These are phyloP conservation scores for Begonia peltatifolia DNA, from an alignment of 306 rosid genomes.

Conservation along the genomic window DNA sequence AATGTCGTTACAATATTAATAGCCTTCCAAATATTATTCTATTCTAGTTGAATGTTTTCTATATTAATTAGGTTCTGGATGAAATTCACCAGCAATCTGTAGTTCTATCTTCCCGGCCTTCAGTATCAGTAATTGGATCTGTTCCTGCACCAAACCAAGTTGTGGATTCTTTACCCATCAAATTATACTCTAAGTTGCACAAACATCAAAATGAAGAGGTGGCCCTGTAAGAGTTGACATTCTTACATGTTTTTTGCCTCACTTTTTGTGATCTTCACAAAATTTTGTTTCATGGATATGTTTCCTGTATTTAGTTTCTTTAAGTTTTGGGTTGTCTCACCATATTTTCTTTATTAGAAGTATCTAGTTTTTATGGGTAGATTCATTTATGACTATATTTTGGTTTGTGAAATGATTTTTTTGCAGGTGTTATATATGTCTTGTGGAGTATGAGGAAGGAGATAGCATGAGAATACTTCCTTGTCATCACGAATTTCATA, in stretches of 20 bases:
- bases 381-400: neutral
- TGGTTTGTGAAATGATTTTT: constrained; percentile 2
- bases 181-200: constrained; percentile 49
- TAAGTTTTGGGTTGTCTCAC: too few relatives aligned
- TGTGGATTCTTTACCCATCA: constrained; percentile 93
- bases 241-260: neutral
- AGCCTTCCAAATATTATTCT: constrained; percentile 18
- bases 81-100: constrained; percentile 99
- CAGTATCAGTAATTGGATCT: constrained; percentile 93
- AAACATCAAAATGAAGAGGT: constrained; percentile 74
- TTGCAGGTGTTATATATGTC: constrained; percentile 92
- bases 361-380: too few relatives aligned
- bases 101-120: constrained; percentile 84
- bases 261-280: neutral
- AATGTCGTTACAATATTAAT: constrained; percentile 10
- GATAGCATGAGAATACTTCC: constrained; percentile 82
- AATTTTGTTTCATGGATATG: constrained; percentile 2
- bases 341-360: too few relatives aligned
- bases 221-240: constrained; percentile 59
- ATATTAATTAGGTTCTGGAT: constrained; percentile 99
- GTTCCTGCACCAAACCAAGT: constrained; percentile 88
- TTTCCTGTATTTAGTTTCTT: too few relatives aligned
- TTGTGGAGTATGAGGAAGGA: constrained; percentile 96
- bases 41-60: constrained; percentile 42
- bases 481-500: constrained; percentile 87